These are phyloP conservation scores for Choiromyces venosus DNA, from an alignment of 495 filamentous ascomycete species.

Conservation along the genomic window DNA sequence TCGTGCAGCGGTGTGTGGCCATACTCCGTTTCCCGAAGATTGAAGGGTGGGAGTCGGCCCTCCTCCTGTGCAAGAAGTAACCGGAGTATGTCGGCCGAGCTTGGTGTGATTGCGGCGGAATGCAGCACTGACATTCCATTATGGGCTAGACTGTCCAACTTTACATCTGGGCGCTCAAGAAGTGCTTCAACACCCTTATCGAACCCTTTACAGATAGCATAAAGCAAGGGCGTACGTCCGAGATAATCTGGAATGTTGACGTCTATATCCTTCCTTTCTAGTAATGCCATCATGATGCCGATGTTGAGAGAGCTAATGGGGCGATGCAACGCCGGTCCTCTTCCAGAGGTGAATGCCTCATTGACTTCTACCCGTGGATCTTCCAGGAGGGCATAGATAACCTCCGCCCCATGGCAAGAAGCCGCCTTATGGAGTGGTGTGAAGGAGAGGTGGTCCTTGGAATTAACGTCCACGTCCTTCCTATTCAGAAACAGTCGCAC, in stretches of 20 bases:
- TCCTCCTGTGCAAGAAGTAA: background rate
- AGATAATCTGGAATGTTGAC: slow-evolving; percentile 1
- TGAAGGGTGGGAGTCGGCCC: background rate
- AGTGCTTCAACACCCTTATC: background rate
- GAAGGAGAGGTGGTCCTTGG: background rate
- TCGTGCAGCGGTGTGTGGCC: slow-evolving; percentile 7
- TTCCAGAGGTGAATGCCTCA: background rate
- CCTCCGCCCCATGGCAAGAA: background rate
- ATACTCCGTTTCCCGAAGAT: background rate
- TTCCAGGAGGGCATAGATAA: background rate
- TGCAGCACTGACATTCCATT: slow-evolving; percentile 16
- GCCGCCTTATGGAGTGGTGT: background rate
- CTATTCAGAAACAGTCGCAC: background rate
- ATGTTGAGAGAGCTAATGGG: slow-evolving; percentile 1
- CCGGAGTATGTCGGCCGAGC: background rate
- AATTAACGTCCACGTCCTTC: background rate
- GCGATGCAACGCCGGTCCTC: slow-evolving; percentile 16
- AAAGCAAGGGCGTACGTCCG: slow-evolving; percentile 16
- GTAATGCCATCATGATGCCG: background rate
- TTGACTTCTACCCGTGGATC: background rate
- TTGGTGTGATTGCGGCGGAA: background rate
- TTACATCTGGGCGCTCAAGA: slow-evolving; percentile 4
- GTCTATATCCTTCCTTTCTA: background rate
- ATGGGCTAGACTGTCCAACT: slow-evolving; percentile 4
- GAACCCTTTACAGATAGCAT: background rate